Conservation (phyloP, 345 rosid species). For the Dovyalis caffra region DNA sequence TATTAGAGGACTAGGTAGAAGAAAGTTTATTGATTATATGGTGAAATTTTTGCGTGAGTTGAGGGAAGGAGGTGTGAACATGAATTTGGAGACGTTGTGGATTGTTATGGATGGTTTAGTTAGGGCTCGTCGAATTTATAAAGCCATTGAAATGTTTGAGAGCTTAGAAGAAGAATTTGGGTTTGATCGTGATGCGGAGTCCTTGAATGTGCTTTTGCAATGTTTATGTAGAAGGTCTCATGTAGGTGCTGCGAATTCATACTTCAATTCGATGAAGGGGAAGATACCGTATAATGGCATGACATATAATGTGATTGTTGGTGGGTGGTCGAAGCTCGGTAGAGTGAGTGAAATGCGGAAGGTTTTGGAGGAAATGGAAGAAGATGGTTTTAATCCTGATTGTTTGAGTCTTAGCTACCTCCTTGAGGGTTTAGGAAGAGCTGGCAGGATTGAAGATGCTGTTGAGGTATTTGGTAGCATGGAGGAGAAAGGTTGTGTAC, state of each 20-base stretch:
- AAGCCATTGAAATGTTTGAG: conserved; percentile 53
- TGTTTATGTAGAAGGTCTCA: conserved; percentile 70
- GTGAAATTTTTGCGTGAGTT: conserved; percentile 41
- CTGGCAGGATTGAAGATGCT: conserved; percentile 62
- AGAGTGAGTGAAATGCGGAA: conserved; percentile 54
- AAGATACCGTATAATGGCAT: conserved; percentile 41
- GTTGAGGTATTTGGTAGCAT: conserved; percentile 53
- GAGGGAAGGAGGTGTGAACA: conserved; percentile 32
- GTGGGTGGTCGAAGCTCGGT: conserved; percentile 83
- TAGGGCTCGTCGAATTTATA: conserved; percentile 49
- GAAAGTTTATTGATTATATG: conserved; percentile 58
- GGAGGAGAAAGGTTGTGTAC: conserved; percentile 45
- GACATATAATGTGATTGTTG: conserved; percentile 58
- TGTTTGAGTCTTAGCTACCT: conserved; percentile 55
- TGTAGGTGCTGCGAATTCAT: conserved; percentile 61
- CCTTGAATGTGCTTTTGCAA: conserved; percentile 61
- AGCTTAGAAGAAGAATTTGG: conserved; percentile 46
- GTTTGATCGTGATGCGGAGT: conserved; percentile 45
- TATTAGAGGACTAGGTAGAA: conserved; percentile 69
- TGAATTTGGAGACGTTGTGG: conserved; percentile 47
- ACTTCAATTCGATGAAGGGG: conserved; percentile 51
- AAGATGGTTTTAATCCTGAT: conserved; percentile 51
- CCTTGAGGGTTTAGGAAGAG: conserved; percentile 78
- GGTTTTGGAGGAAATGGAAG: conserved; percentile 60
- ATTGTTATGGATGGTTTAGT: conserved; percentile 60